phyloP scores from a whole-genome alignment of 208 protist species.

The Entamoeba invadens region DNA sequence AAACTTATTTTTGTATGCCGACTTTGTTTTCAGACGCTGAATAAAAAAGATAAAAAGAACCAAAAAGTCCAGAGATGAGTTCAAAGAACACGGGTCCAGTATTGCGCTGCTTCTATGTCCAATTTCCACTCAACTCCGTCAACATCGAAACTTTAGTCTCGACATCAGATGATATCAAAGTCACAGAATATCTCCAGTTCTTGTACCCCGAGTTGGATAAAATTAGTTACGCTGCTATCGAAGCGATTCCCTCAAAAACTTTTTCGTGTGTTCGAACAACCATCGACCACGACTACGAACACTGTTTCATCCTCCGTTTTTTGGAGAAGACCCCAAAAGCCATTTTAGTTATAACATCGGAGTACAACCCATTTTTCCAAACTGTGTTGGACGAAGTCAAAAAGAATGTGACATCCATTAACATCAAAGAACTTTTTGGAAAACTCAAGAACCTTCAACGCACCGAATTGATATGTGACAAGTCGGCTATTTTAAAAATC shows the following conservation, averaged over 20 bases:
- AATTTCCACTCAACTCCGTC: not conserved
- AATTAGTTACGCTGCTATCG: not conserved
- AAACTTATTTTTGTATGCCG: no score
- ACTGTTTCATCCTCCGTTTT: not conserved
- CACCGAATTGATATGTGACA: not conserved
- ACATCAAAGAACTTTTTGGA: not conserved
- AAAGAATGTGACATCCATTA: no score
- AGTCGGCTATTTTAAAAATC: not conserved
- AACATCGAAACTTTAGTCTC: not conserved
- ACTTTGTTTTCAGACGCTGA: no score
- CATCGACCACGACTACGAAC: not conserved
- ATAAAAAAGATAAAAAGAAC: no score
- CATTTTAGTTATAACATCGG: not conserved
- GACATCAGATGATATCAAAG: not conserved
- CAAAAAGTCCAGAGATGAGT: no score
- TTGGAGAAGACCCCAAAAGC: not conserved
- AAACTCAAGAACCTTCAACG: not conserved
- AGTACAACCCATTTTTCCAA: not conserved
- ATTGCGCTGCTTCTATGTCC: not conserved
- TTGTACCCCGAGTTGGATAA: not conserved
- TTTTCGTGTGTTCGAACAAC: not conserved
- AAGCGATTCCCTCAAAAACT: not conserved
- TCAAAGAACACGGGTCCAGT: no score
- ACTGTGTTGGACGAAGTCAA: not conserved
- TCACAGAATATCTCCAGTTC: not conserved